Base-by-base conservation (phyloP, 352 stramenopile species). In the Pythium rishiriense region DNA sequence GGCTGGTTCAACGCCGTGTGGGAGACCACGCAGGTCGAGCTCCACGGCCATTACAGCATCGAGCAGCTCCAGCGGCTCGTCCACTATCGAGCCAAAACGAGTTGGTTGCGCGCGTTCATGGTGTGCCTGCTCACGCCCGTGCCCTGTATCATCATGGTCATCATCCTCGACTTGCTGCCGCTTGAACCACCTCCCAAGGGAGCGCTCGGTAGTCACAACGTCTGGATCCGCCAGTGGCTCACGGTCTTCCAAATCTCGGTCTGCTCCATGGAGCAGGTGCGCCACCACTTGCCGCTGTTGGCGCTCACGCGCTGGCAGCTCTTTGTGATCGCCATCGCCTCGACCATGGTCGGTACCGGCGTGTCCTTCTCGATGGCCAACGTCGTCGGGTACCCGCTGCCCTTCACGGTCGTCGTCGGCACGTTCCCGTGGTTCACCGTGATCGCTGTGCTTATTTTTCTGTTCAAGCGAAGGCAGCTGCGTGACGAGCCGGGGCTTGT, bases 351-450 rank as follows among this genome's bases (percentile, higher is more conserved):
- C 3, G 25, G 25, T 3, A 35, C 43, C 19, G 45, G 14, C 10
- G 17, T 24, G 11, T 28, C 12, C 4, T 42, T 57, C 5, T 12
- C 21, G 3, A 41, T 46, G 33, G 7, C 60, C 14, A 1, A 37
- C 15, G 25, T 57, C 19, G 69, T 82, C 22, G 74, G 64, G 2
- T 81, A 79, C 31, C 74, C 72, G 17, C 25, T 83, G 12, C 72
- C 74, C 11, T 85, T 85, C 49, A 70, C 66, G 14, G 64, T 81
- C 2, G 45, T 80, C 12, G 31, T 83, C 19, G 66, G 51, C 0
- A 75, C 64, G 6, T 24, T 53, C 1, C 70, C 74, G 26, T 71
- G 63, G n/a, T 70, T 75, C 47, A 57, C 68, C 29, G 58, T 66
- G 31, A 33, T 76, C 42, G 22, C 46, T 6, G n/a, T 46, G 8